phyloP scores from a whole-genome alignment of 495 filamentous ascomycete species.

The Astrothelium macrocarpum region DNA sequence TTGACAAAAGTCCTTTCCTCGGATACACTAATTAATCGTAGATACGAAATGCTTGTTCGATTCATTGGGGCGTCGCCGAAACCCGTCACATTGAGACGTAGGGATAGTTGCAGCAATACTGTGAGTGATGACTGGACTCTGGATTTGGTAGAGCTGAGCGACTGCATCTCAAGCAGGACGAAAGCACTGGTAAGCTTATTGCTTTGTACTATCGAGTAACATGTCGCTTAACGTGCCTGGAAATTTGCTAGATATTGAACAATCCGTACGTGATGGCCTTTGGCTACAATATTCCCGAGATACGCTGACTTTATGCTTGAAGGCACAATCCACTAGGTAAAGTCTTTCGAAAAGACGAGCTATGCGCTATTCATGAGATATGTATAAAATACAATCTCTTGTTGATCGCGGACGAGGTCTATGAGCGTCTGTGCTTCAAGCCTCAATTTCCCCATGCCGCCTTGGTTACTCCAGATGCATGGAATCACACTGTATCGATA shows the following conservation, averaged over 20 bases:
- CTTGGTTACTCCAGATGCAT: constrained; percentile 8
- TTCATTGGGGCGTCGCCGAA: too few relatives aligned
- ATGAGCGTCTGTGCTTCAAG: neutral
- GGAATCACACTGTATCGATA: constrained; percentile 10
- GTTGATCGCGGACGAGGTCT: constrained; percentile 16
- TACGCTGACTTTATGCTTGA: too few relatives aligned
- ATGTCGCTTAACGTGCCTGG: too few relatives aligned
- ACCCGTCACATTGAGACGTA: too few relatives aligned
- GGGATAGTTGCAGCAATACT: too few relatives aligned
- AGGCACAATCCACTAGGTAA: constrained; percentile 17
- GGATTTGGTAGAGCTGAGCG: neutral
- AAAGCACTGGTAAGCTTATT: neutral
- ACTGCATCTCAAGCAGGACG: neutral
- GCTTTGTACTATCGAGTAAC: too few relatives aligned
- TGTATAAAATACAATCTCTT: constrained; percentile 14
- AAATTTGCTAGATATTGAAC: constrained; percentile 6
- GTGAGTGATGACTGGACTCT: constrained; percentile 3
- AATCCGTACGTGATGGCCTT: neutral
- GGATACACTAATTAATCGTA: too few relatives aligned
- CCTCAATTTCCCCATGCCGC: constrained; percentile 11
- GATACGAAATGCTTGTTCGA: too few relatives aligned
- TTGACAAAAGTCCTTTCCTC: neutral
- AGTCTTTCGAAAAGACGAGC: constrained; percentile 14
- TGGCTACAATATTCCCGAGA: too few relatives aligned
- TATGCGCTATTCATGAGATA: constrained; percentile 16